Percentiles rank a stretch among this genome's conserved stretches.
Evolutionary conservation across 1,284 basidiomycete species (phyloP).

Genomic region (Leccinum griseonigrum): DNA sequence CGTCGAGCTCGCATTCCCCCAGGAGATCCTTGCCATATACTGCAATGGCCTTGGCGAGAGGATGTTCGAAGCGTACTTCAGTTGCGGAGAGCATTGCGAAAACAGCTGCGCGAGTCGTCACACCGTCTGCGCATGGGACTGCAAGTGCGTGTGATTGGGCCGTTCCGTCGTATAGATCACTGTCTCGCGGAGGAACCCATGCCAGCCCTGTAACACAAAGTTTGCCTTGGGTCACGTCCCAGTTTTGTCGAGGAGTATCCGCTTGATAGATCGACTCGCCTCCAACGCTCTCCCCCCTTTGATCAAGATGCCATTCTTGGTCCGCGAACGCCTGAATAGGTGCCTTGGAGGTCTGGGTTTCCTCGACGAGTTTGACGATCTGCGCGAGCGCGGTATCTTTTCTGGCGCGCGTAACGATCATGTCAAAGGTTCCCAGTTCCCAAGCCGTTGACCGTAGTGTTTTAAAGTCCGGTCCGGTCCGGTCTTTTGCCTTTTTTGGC

Average conservation of each 20-base stretch:
- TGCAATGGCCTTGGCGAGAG: slow-evolving; percentile 90
- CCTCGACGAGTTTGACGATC: slow-evolving; percentile 96
- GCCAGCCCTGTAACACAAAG: slow-evolving; percentile 68
- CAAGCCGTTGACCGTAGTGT: slow-evolving; percentile 93
- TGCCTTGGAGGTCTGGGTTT: slow-evolving; percentile 97
- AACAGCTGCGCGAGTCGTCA: slow-evolving; percentile 60
- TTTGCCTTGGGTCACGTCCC: slow-evolving; percentile 93
- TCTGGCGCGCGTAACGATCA: slow-evolving; percentile 92
- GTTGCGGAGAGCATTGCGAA: slow-evolving; percentile 82
- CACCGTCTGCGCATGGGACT: slow-evolving; percentile 55
- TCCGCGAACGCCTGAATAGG: slow-evolving; percentile 98
- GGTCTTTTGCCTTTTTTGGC: no score
- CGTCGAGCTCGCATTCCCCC: slow-evolving; percentile 35
- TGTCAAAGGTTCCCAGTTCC: slow-evolving; percentile 81
- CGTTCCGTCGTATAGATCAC: slow-evolving; percentile 29
- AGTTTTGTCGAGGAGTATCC: slow-evolving; percentile 95
- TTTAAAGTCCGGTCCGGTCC: no score
- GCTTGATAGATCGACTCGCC: slow-evolving; percentile 79
- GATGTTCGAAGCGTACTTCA: slow-evolving; percentile 93
- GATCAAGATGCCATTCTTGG: slow-evolving; percentile 95
- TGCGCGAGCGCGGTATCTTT: slow-evolving; percentile 95
- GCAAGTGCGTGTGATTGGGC: slow-evolving; percentile 44
- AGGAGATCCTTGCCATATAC: slow-evolving; percentile 74
- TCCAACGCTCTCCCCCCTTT: slow-evolving; percentile 96
- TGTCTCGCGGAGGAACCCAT: slow-evolving; percentile 63